Conservation (phyloP, 2,329 filamentous ascomycete genomes). For the Fusarium cicatricum region DNA sequence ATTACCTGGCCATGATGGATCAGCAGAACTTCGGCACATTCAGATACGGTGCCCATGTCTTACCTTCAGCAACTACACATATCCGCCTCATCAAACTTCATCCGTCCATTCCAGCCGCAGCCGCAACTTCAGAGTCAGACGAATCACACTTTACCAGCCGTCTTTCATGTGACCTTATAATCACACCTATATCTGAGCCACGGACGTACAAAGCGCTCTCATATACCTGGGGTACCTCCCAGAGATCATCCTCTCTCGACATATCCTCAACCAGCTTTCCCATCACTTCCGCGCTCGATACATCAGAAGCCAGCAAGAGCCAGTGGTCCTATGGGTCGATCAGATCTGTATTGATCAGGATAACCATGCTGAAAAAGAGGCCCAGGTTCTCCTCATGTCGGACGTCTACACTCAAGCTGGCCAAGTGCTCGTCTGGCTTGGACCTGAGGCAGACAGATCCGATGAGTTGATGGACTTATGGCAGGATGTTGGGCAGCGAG, state of each 20-base stretch:
- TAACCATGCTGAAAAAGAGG: slow-evolving; percentile 1
- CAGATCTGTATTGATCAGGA: slow-evolving; percentile 2
- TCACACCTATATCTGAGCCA: neutral
- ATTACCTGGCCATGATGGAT: neutral
- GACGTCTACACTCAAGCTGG: slow-evolving; percentile 1
- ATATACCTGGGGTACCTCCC: neutral
- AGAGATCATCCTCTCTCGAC: slow-evolving; percentile 1
- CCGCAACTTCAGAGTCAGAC: neutral
- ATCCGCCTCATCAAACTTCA: neutral
- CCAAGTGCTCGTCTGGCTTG: slow-evolving; percentile 3
- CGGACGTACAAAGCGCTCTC: neutral
- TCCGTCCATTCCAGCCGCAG: neutral
- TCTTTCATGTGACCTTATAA: neutral
- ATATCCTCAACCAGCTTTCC: neutral
- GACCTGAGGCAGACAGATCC: neutral
- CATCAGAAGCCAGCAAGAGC: neutral
- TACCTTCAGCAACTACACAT: neutral
- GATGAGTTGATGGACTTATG: slow-evolving; percentile 3
- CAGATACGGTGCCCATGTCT: neutral
- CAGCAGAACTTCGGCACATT: neutral
- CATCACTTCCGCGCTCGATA: neutral
- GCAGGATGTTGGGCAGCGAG: neutral
- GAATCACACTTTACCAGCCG: neutral
- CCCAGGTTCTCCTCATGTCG: slow-evolving; percentile 5
- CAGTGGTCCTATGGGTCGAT: neutral